These are phyloP conservation scores for Spergularia bocconei DNA, from an alignment of 148 eudicot species.

Conservation along the genomic window DNA sequence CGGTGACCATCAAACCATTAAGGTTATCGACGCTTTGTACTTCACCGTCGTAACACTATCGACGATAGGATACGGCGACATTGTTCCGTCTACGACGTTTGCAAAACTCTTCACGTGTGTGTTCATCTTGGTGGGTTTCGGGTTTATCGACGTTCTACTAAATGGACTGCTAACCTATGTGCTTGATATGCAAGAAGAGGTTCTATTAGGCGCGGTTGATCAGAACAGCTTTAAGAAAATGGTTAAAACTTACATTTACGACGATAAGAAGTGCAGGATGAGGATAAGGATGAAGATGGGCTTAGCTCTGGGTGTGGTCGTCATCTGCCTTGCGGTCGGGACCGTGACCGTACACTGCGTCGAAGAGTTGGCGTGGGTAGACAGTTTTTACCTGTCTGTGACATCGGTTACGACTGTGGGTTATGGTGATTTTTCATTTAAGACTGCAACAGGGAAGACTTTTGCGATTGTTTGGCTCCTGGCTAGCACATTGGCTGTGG, in stretches of 20 bases:
- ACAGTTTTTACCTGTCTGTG: constrained; percentile 59
- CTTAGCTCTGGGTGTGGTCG: constrained; percentile 50
- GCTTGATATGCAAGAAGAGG: constrained; percentile 51
- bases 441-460: constrained; percentile 44
- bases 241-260: constrained; percentile 39
- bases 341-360: constrained; percentile 35
- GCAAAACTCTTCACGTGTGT: constrained; percentile 52
- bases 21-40: constrained; percentile 49
- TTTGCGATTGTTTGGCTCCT: constrained; percentile 64
- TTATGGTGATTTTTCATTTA: constrained; percentile 56
- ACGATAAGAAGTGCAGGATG: constrained; percentile 46
- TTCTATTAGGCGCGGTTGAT: constrained; percentile 30
- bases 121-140: constrained; percentile 57
- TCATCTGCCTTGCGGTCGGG: constrained; percentile 42
- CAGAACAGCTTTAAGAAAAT: constrained; percentile 32
- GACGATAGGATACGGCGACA: constrained; percentile 65
- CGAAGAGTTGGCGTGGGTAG: constrained; percentile 49
- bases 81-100: constrained; percentile 46
- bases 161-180: constrained; percentile 43
- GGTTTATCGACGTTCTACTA: constrained; percentile 49
- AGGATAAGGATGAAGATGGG: constrained; percentile 54
- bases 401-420: constrained; percentile 71
- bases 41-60: constrained; percentile 55
- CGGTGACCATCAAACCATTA: constrained; percentile 31
- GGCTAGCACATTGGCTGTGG: constrained; percentile 58